Percentiles rank a stretch among this genome's conserved stretches.
These are phyloP conservation scores for Epichloe hybrida DNA, from an alignment of 2,329 filamentous ascomycete species.

Conservation along the genomic window DNA sequence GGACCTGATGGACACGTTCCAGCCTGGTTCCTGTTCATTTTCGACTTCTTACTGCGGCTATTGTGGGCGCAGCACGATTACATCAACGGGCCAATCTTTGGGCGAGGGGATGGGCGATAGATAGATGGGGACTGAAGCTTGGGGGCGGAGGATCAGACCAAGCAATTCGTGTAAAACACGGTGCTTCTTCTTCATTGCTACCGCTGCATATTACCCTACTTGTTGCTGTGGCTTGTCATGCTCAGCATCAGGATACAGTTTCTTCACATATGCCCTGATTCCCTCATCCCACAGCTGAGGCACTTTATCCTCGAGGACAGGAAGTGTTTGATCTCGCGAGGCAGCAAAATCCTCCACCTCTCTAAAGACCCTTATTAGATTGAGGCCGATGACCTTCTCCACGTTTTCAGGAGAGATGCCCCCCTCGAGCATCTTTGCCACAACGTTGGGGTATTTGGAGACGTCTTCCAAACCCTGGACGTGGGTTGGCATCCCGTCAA, in stretches of 20 bases:
- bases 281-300: not conserved
- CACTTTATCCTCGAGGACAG: not conserved
- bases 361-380: not conserved
- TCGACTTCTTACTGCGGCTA: no score
- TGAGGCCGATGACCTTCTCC: not conserved
- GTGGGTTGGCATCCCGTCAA: conserved; percentile 50
- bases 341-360: not conserved
- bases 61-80: no score
- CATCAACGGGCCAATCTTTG: no score
- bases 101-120: no score
- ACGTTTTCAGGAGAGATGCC: conserved; percentile 3
- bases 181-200: not conserved
- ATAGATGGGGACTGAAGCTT: no score
- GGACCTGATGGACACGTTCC: no score
- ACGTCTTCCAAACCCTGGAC: conserved; percentile 65
- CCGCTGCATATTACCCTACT: not conserved
- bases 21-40: no score
- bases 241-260: not conserved
- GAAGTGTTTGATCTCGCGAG: not conserved
- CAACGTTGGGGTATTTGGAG: conserved; percentile 49
- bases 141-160: not conserved
- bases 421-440: conserved; percentile 8
- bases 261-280: not conserved
- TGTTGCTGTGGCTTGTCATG: not conserved
- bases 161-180: not conserved